These are phyloP conservation scores for Eucalyptus pumila DNA, from an alignment of 345 rosid genomes.

Conservation along the genomic window DNA sequence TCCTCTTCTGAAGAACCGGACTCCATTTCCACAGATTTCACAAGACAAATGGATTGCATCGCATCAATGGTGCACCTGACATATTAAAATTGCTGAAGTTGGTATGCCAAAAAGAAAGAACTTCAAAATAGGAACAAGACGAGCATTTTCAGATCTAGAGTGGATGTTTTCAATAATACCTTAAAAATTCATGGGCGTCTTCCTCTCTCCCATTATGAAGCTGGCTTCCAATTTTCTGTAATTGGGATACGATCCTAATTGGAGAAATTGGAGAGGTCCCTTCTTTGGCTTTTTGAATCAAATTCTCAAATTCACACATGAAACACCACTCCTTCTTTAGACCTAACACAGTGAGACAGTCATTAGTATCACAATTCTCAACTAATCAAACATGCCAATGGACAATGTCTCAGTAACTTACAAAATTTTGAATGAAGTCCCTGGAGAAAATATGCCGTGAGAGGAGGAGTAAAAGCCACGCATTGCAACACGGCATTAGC, in stretches of 20 bases:
- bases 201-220: conserved; percentile 88
- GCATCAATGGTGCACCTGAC: conserved; percentile 75
- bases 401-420: conserved; percentile 15
- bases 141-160: background rate
- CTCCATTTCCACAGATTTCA: conserved; percentile 32
- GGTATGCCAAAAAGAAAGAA: background rate
- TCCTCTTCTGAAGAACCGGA: conserved; percentile 50
- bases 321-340: conserved; percentile 70
- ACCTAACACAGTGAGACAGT: conserved; percentile 29
- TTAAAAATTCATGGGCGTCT: conserved; percentile 97
- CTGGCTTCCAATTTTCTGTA: conserved; percentile 58
- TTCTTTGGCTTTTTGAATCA: conserved; percentile 65
- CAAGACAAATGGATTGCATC: conserved; percentile 86
- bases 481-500: conserved; percentile 95
- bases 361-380: background rate
- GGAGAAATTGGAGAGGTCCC: conserved; percentile 70
- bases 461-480: conserved; percentile 85
- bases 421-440: conserved; percentile 77
- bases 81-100: background rate
- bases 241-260: conserved; percentile 49
- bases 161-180: conserved; percentile 27
- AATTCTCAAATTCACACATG: conserved; percentile 74
- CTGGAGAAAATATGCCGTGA: conserved; percentile 78
- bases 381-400: background rate
- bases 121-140: background rate